Percentiles rank a stretch among this genome's conserved stretches.
Conservation (phyloP, 768 basidiomycete species). For the Rubroboletus satanas region DNA sequence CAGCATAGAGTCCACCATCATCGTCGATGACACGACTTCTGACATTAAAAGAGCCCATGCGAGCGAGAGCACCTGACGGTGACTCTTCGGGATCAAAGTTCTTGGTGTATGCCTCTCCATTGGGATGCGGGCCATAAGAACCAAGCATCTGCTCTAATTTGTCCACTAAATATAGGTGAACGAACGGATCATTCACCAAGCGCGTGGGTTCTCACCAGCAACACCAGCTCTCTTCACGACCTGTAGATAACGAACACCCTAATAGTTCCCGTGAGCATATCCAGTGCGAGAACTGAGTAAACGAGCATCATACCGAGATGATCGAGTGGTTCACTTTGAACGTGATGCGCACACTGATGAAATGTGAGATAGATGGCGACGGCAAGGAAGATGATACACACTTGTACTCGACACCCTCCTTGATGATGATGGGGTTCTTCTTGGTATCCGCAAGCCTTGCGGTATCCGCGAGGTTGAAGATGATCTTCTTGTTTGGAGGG, state of each 20-base stretch:
- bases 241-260: conserved; percentile 87
- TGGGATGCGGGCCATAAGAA: conserved; percentile 77
- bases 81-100: conserved; percentile 72
- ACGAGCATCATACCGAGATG: conserved; percentile 55
- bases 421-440: conserved; percentile 76
- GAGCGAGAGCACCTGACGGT: conserved; percentile 79
- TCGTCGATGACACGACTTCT: conserved; percentile 85
- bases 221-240: conserved; percentile 78
- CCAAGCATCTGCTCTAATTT: conserved; percentile 94
- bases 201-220: conserved; percentile 47
- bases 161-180: conserved; percentile 56
- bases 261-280: conserved; percentile 21
- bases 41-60: conserved; percentile 74
- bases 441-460: conserved; percentile 50
- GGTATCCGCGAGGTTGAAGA: conserved; percentile 58
- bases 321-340: conserved; percentile 91
- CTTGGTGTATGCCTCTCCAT: conserved; percentile 64
- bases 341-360: conserved; percentile 64
- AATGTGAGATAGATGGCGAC: conserved; percentile 1
- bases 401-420: conserved; percentile 90
- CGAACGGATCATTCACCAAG: not conserved
- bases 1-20: conserved; percentile 74
- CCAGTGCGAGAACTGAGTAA: not conserved
- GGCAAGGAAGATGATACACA: conserved; percentile 25
- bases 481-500: conserved; percentile 54